Conservation (phyloP, 2,329 filamentous ascomycete species). For the Pseudocercospora macadamiae region DNA sequence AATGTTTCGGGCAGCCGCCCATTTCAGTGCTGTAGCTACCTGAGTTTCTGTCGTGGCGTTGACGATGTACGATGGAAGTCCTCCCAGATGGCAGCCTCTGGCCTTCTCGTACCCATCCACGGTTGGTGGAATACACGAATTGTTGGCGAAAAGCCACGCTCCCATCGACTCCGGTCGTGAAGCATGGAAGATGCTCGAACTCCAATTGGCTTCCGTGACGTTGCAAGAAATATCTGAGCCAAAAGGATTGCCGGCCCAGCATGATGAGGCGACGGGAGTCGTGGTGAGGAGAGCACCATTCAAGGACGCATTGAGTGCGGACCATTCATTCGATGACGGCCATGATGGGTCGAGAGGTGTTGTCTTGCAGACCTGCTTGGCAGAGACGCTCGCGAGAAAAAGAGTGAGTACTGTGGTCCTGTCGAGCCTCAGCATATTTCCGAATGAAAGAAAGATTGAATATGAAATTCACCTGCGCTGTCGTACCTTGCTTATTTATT, state of each 20-base stretch:
- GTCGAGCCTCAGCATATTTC: neutral
- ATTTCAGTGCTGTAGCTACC: conserved; percentile 35
- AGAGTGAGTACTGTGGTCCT: neutral
- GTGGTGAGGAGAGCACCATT: conserved; percentile 31
- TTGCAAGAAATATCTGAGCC: conserved; percentile 32
- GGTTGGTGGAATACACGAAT: conserved; percentile 39
- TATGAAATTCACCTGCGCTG: neutral
- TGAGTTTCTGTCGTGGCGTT: conserved; percentile 38
- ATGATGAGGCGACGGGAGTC: conserved; percentile 36
- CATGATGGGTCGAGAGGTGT: conserved; percentile 19
- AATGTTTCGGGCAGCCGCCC: conserved; percentile 23
- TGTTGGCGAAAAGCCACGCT: conserved; percentile 38
- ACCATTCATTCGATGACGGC: conserved; percentile 17
- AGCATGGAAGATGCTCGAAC: conserved; percentile 36
- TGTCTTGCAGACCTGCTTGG: conserved; percentile 18
- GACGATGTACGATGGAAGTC: conserved; percentile 39
- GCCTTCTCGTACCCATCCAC: conserved; percentile 30
- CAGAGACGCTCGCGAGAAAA: neutral
- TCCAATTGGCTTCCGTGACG: conserved; percentile 35
- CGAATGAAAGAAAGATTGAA: neutral
- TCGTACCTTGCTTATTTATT: neutral
- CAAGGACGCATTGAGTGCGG: conserved; percentile 17
- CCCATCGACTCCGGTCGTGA: conserved; percentile 39
- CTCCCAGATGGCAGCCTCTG: conserved; percentile 36
- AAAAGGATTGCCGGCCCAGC: conserved; percentile 37